Conservation (phyloP, 305 asterid genomes). For the Andrographis paniculata region DNA sequence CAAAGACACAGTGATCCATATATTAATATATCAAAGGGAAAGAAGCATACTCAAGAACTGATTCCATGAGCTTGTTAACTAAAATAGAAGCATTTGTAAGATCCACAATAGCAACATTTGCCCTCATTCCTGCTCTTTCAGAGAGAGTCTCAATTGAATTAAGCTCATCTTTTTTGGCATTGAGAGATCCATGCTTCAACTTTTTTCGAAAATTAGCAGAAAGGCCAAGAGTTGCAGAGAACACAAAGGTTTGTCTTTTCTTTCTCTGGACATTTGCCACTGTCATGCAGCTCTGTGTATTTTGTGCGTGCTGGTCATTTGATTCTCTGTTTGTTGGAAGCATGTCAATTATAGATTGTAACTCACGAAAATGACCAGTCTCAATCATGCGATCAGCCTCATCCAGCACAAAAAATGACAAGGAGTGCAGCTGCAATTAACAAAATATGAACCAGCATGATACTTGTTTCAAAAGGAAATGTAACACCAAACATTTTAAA, state of each 20-base stretch:
- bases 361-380: conserved; percentile 88
- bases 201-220: conserved; percentile 88
- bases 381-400: conserved; percentile 99
- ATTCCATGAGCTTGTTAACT: conserved; percentile 75
- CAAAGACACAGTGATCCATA: no score
- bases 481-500: no score
- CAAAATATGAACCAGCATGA: conserved; percentile 15
- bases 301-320: conserved; percentile 38
- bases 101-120: conserved; percentile 76
- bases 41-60: conserved; percentile 61
- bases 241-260: conserved; percentile 94
- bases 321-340: conserved; percentile 68
- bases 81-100: conserved; percentile 86
- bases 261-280: conserved; percentile 60
- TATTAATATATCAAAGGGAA: no score
- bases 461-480: conserved; percentile 7
- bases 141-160: conserved; percentile 82
- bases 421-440: conserved; percentile 71
- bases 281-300: conserved; percentile 55
- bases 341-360: conserved; percentile 93
- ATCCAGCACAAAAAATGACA: conserved; percentile 94
- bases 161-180: conserved; percentile 50
- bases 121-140: conserved; percentile 92
- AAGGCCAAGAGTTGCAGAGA: conserved; percentile 94
- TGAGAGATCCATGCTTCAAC: conserved; percentile 66